Evolutionary conservation across 345 rosid genomes (phyloP).

Genomic region (Brassica incana): DNA sequence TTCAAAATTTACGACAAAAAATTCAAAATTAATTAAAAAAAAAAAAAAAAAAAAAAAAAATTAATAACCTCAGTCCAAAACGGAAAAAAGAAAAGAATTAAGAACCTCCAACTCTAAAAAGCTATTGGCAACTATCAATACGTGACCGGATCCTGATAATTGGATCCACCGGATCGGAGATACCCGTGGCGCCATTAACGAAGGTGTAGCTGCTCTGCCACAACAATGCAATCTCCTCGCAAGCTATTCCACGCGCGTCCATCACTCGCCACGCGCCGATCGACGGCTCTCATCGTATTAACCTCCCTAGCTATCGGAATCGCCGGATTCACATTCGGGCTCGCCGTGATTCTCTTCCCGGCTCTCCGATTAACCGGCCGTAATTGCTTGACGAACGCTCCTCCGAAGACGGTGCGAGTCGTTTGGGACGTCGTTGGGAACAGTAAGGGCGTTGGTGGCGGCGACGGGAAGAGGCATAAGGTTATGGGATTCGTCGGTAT

Average conservation of each 20-base stretch:
- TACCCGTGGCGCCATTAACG: slow-evolving; percentile 23
- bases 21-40: not conserved
- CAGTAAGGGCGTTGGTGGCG: not conserved
- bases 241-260: slow-evolving; percentile 54
- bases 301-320: slow-evolving; percentile 55
- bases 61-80: not conserved
- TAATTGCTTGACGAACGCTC: slow-evolving; percentile 36
- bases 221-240: slow-evolving; percentile 75
- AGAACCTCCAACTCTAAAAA: not conserved
- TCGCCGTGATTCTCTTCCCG: slow-evolving; percentile 44
- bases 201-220: slow-evolving; percentile 16
- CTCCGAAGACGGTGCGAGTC: slow-evolving; percentile 64
- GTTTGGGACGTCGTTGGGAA: slow-evolving; percentile 51
- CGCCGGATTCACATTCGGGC: slow-evolving; percentile 64
- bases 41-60: too few species aligned
- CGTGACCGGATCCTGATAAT: slow-evolving; percentile 24
- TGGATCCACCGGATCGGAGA: slow-evolving; percentile 32
- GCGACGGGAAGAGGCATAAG: slow-evolving; percentile 51
- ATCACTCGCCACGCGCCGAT: slow-evolving; percentile 47
- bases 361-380: slow-evolving; percentile 33
- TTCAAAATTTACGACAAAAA: not conserved
- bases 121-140: slow-evolving; percentile 10
- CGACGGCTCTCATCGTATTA: slow-evolving; percentile 48
- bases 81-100: not conserved
- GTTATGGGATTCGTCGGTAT: slow-evolving; percentile 92